A percentile compares a stretch with the other conserved stretches of the same genome.
phyloP scores from a whole-genome alignment of 305 asterid species.

The Nicotiana rustica region DNA sequence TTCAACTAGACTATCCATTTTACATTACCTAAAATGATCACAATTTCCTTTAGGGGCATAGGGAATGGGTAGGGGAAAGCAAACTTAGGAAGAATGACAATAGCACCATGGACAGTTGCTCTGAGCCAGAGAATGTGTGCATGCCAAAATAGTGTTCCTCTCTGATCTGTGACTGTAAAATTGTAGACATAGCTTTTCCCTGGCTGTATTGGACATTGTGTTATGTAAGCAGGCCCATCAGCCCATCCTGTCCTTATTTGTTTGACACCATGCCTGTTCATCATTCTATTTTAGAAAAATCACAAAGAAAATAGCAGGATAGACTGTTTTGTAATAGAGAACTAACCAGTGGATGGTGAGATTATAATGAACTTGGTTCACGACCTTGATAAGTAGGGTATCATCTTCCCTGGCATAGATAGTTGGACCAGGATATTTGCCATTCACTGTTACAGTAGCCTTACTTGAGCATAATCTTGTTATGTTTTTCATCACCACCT shows the following conservation, averaged over 20 bases:
- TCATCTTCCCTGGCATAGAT: slow-evolving; percentile 75
- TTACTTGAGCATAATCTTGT: slow-evolving; percentile 67
- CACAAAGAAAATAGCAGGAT: neutral
- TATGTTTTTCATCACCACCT: slow-evolving; percentile 62
- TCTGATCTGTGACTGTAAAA: slow-evolving; percentile 67
- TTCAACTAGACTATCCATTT: too few relatives aligned
- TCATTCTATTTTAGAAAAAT: neutral
- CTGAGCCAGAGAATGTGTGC: slow-evolving; percentile 87
- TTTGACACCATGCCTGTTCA: slow-evolving; percentile 72
- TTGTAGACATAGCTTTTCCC: slow-evolving; percentile 63
- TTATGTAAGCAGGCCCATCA: slow-evolving; percentile 82
- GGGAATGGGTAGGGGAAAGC: slow-evolving; percentile 70
- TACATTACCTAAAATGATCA: slow-evolving; percentile 57
- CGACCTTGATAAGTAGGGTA: slow-evolving; percentile 62
- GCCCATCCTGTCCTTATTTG: slow-evolving; percentile 82
- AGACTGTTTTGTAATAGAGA: neutral
- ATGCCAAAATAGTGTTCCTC: slow-evolving; percentile 84
- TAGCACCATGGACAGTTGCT: slow-evolving; percentile 78
- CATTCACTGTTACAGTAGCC: slow-evolving; percentile 66
- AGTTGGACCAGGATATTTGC: slow-evolving; percentile 76
- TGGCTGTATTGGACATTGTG: slow-evolving; percentile 77
- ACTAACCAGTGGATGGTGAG: slow-evolving; percentile 70
- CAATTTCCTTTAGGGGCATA: slow-evolving; percentile 53
- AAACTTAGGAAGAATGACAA: slow-evolving; percentile 62
- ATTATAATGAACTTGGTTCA: slow-evolving; percentile 65